These are phyloP conservation scores for Climacium dendroides DNA, from an alignment of 225 moss, liverwort and hornwort genomes.

Conservation along the genomic window DNA sequence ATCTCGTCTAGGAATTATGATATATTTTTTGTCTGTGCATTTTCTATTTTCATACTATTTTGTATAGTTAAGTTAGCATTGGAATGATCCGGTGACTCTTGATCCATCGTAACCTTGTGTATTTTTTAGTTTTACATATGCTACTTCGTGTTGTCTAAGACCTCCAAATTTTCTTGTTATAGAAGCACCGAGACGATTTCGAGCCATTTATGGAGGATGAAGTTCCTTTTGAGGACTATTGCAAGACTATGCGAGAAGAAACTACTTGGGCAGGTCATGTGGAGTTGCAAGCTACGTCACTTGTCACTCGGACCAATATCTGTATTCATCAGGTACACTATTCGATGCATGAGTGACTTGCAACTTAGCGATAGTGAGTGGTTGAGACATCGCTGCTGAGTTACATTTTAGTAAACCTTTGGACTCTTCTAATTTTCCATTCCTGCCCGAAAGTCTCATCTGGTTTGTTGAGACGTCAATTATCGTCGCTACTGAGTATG, in stretches of 20 bases:
- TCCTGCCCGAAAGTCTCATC: neutral
- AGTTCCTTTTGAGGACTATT: constrained; percentile 83
- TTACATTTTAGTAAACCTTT: neutral
- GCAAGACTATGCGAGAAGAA: constrained; percentile 75
- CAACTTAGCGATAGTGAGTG: neutral
- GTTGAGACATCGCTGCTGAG: neutral
- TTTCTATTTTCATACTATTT: neutral
- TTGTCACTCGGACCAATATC: constrained; percentile 83
- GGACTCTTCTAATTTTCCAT: neutral
- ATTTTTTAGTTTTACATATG: neutral
- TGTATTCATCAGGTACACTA: constrained; percentile 83
- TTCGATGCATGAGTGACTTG: neutral
- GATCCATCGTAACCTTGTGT: neutral
- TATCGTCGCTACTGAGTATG: neutral
- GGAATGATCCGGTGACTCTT: neutral
- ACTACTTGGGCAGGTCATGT: constrained; percentile 94
- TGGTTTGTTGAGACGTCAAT: neutral
- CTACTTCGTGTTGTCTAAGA: neutral
- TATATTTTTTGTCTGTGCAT: neutral
- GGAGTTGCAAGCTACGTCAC: constrained; percentile 91
- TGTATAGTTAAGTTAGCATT: neutral
- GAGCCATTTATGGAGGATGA: constrained; percentile 98
- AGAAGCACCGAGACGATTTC: constrained; percentile 88
- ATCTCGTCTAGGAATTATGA: neutral
- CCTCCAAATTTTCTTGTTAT: neutral